Conservation (phyloP, 371 early-diverging fungal genomes). For the Polyrhizophydium stewartii region DNA sequence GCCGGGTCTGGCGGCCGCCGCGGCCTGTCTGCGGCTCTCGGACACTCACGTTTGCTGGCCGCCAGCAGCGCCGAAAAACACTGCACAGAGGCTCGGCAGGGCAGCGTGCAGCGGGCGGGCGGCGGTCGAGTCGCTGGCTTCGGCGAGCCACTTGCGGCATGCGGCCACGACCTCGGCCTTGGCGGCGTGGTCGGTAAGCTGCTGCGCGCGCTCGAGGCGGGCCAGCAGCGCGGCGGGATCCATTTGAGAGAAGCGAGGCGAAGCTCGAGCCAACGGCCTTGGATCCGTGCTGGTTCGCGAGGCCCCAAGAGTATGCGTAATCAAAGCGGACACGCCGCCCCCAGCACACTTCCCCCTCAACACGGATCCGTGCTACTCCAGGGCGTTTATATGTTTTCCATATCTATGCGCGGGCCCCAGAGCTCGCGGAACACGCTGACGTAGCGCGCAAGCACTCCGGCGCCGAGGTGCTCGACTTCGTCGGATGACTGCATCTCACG, state of each 20-base stretch:
- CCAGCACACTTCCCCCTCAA: too few species aligned
- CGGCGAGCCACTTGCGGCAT: not conserved
- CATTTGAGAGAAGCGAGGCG: too few species aligned
- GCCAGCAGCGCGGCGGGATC: not conserved
- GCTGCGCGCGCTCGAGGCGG: not conserved
- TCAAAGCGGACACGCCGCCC: too few species aligned
- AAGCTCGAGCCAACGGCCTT: too few species aligned
- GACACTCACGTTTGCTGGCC: not conserved
- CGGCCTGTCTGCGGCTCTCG: too few species aligned
- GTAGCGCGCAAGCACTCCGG: conserved; percentile 1
- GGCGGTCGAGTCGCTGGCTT: not conserved
- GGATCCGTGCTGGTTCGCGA: too few species aligned
- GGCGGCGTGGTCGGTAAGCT: not conserved
- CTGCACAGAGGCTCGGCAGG: not conserved
- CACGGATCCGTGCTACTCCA: too few species aligned
- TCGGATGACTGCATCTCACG: too few species aligned
- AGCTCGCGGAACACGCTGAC: conserved; percentile 12
- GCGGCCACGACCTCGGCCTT: not conserved
- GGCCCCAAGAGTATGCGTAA: too few species aligned
- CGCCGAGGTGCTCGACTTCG: not conserved
- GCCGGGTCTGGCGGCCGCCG: too few species aligned
- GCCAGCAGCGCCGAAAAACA: conserved; percentile 1
- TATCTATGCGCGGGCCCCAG: conserved; percentile 11
- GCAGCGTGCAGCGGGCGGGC: not conserved
- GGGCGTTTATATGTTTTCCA: conserved; percentile 7